Conservation (phyloP, 2,329 filamentous ascomycete species). For the Penicillium italicum region DNA sequence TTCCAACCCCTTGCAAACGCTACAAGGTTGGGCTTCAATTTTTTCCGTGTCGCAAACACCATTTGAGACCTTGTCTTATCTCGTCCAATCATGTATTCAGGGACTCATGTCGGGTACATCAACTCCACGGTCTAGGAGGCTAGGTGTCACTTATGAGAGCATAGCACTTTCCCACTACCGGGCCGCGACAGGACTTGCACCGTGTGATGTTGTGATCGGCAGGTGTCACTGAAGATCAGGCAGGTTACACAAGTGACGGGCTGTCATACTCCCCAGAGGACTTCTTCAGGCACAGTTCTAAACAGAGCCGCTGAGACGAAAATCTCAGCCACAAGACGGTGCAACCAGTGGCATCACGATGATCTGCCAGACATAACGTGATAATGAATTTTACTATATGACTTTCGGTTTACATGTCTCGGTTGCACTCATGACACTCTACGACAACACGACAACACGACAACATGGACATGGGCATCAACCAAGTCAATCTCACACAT, state of each 20-base stretch:
- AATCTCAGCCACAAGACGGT: not conserved
- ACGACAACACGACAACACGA: not conserved
- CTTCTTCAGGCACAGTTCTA: not conserved
- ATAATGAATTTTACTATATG: not conserved
- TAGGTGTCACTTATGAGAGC: not conserved
- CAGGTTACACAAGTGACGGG: not conserved
- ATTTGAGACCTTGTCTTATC: not conserved
- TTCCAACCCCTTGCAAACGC: conserved; percentile 2
- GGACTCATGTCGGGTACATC: not conserved
- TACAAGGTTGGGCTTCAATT: not conserved
- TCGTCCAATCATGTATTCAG: not conserved
- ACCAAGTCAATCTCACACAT: not conserved
- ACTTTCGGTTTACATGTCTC: conserved; percentile 8
- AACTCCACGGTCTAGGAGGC: not conserved
- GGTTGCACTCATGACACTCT: conserved; percentile 6
- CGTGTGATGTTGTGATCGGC: conserved; percentile 7
- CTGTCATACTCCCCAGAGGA: conserved; percentile 1
- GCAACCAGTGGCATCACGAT: not conserved
- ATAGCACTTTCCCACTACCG: conserved; percentile 2
- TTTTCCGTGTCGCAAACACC: not conserved
- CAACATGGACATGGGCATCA: not conserved
- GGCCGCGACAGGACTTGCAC: conserved; percentile 6
- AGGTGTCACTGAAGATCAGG: not conserved
- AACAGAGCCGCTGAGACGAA: not conserved
- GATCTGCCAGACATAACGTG: not conserved